Evolutionary conservation across 1,284 basidiomycete species (phyloP).

Genomic region (Melampsora americana): DNA sequence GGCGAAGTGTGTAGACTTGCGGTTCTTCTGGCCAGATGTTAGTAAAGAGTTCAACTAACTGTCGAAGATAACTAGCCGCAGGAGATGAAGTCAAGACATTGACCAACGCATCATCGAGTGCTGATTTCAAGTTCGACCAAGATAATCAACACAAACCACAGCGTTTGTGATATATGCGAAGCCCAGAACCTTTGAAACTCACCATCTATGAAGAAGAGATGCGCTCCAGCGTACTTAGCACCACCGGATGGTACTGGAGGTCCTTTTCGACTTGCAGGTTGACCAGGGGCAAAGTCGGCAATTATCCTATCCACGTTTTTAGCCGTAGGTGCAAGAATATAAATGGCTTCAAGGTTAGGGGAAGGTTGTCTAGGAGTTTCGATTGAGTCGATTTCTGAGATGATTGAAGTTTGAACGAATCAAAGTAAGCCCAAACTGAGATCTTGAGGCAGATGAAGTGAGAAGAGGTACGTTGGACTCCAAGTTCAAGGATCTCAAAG

Average conservation of each 20-base stretch:
- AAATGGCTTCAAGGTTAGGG: conserved; percentile 79
- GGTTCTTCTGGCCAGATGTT: conserved; percentile 61
- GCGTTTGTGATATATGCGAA: background rate
- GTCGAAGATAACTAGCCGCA: conserved; percentile 27
- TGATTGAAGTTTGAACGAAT: too few species aligned
- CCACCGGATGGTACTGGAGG: conserved; percentile 44
- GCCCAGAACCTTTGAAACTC: conserved; percentile 53
- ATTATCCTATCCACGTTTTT: conserved; percentile 91
- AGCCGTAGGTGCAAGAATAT: conserved; percentile 87
- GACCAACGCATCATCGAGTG: conserved; percentile 38
- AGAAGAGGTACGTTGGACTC: conserved; percentile 65
- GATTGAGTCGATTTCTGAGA: conserved; percentile 55
- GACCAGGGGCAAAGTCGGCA: conserved; percentile 65
- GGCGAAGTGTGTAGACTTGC: conserved; percentile 72
- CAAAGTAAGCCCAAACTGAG: too few species aligned
- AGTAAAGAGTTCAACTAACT: conserved; percentile 36
- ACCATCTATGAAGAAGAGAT: conserved; percentile 95
- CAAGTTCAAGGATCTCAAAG: conserved; percentile 87
- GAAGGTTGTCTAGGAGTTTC: conserved; percentile 66
- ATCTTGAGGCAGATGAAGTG: background rate
- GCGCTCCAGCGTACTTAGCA: conserved; percentile 78
- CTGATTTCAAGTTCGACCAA: conserved; percentile 2
- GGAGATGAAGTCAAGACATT: conserved; percentile 30
- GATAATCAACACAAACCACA: conserved; percentile 16
- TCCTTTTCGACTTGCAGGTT: conserved; percentile 11